These are phyloP conservation scores for Brassica juncea DNA, from an alignment of 345 rosid species.

Conservation along the genomic window DNA sequence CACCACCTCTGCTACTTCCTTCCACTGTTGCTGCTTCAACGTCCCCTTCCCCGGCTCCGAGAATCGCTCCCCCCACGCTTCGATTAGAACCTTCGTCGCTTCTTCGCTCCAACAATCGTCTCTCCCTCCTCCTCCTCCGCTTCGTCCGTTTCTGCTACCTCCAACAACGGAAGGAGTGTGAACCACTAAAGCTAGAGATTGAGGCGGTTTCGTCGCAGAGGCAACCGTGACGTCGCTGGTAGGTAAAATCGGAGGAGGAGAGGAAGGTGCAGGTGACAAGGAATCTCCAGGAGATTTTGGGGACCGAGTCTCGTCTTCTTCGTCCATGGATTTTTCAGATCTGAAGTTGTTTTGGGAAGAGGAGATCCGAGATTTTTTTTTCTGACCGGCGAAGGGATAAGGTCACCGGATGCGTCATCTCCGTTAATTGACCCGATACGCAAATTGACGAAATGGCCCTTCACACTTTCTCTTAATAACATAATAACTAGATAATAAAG, in stretches of 20 bases:
- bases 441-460: constrained; percentile 23
- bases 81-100: constrained; percentile 76
- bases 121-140: constrained; percentile 64
- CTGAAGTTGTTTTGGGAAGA: background rate
- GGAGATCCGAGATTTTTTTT: background rate
- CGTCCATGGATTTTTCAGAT: constrained; percentile 43
- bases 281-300: constrained; percentile 40
- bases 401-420: constrained; percentile 39
- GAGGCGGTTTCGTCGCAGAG: constrained; percentile 38
- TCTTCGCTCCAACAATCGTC: constrained; percentile 98
- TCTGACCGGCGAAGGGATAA: constrained; percentile 42
- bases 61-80: constrained; percentile 90
- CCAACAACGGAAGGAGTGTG: constrained; percentile 31
- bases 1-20: constrained; percentile 91
- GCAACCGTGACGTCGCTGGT: constrained; percentile 47
- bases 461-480: background rate
- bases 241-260: constrained; percentile 33
- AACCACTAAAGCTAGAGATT: constrained; percentile 42
- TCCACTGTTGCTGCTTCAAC: constrained; percentile 92
- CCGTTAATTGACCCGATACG: constrained; percentile 40
- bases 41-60: constrained; percentile 88
- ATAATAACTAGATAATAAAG: no score
- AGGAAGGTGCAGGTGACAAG: constrained; percentile 42
- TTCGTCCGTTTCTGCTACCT: constrained; percentile 40
- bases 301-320: constrained; percentile 56